Percentiles rank a stretch among this genome's conserved stretches.
phyloP scores from a whole-genome alignment of 108 stramenopile genomes.

The Nannochloropsis granulata region DNA sequence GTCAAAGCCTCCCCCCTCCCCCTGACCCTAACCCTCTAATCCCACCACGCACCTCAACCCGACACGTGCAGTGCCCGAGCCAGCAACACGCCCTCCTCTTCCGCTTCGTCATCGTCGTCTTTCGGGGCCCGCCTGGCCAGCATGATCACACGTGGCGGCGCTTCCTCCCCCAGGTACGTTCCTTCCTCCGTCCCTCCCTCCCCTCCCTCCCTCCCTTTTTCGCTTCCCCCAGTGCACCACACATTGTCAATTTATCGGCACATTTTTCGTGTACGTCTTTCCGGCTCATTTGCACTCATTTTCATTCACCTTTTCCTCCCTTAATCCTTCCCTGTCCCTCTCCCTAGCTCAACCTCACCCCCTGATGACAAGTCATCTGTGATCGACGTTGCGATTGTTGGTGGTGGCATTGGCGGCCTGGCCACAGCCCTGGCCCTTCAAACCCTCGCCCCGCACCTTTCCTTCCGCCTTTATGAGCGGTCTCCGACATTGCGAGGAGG shows the following conservation, averaged over 20 bases:
- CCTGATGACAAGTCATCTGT: background rate
- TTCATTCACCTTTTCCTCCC: background rate
- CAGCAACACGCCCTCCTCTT: too few relatives aligned
- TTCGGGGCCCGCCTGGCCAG: background rate
- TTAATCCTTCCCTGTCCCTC: background rate
- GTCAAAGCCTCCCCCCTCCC: too few relatives aligned
- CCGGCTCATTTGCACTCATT: background rate
- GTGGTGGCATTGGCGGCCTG: background rate
- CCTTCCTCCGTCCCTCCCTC: background rate
- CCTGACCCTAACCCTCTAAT: too few relatives aligned
- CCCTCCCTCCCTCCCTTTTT: background rate
- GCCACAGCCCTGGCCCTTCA: background rate
- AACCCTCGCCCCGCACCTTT: background rate
- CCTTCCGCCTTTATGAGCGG: background rate
- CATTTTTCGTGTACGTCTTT: background rate
- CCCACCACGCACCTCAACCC: too few relatives aligned
- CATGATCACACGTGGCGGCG: background rate
- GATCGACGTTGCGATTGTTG: background rate
- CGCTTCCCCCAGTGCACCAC: background rate
- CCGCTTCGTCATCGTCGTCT: too few relatives aligned
- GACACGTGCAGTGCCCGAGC: too few relatives aligned
- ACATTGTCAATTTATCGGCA: background rate
- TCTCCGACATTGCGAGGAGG: background rate
- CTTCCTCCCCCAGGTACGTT: background rate
- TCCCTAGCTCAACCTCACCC: background rate